A percentile compares a stretch with the other conserved stretches of the same genome.
phyloP scores from a whole-genome alignment of 139 green algal genomes.

The Picochlorum costavermella region DNA sequence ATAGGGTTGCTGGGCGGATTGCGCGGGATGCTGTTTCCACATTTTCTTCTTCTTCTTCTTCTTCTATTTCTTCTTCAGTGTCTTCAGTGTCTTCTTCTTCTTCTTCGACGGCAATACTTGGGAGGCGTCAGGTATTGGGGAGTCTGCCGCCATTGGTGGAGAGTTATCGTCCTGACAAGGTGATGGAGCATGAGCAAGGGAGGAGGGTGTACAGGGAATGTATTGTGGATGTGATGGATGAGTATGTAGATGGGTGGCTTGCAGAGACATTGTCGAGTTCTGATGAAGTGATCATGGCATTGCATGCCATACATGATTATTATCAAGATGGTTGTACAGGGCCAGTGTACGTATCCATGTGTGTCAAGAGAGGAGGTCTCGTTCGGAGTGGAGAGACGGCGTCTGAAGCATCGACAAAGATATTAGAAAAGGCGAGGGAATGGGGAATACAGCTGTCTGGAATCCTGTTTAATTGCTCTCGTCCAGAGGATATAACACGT shows the following conservation, averaged over 20 bases:
- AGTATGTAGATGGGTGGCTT: background rate
- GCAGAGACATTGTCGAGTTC: background rate
- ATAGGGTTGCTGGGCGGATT: background rate
- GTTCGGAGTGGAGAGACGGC: background rate
- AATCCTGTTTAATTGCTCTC: background rate
- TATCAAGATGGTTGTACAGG: background rate
- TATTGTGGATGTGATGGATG: background rate
- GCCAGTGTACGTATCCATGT: background rate
- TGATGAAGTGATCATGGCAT: background rate
- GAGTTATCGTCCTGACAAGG: slow-evolving; percentile 4
- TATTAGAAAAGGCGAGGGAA: background rate
- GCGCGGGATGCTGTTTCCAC: background rate
- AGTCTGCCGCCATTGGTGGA: slow-evolving; percentile 2
- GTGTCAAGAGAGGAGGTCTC: background rate
- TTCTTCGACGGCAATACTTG: too few relatives aligned
- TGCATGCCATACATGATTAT: background rate
- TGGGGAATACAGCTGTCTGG: background rate
- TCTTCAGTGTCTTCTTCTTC: too few relatives aligned
- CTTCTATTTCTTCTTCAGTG: too few relatives aligned
- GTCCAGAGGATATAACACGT: background rate
- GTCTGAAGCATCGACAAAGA: background rate
- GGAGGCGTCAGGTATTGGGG: background rate
- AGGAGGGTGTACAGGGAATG: background rate
- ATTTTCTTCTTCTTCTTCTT: too few relatives aligned
- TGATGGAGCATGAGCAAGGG: background rate